Conservation (phyloP, 1,139 yeast genomes). For the Yamadazyma songkhlaensis region DNA sequence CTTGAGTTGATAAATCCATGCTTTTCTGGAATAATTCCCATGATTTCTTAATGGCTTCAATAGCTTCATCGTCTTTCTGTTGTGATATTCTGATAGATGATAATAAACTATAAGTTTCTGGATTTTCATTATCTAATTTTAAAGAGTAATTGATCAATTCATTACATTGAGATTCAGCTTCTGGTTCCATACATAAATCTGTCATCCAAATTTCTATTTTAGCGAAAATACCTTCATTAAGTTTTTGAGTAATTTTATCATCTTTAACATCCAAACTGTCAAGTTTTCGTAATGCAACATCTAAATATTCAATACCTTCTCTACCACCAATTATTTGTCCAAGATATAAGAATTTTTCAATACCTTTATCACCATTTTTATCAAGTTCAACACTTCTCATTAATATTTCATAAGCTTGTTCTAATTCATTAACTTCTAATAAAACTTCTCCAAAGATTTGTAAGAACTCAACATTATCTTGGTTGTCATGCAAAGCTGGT, state of each 20-base stretch:
- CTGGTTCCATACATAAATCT: conserved; percentile 90
- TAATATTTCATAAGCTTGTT: conserved; percentile 68
- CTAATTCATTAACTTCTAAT: conserved; percentile 76
- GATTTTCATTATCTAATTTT: conserved; percentile 55
- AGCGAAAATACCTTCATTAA: conserved; percentile 77
- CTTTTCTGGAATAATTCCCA: conserved; percentile 66
- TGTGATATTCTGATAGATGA: conserved; percentile 92
- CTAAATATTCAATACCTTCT: conserved; percentile 68
- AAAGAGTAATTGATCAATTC: conserved; percentile 65
- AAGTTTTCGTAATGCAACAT: conserved; percentile 59
- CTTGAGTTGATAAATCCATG: conserved; percentile 38
- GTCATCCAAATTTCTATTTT: conserved; percentile 99
- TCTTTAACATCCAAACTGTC: conserved; percentile 27
- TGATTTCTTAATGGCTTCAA: conserved; percentile 61
- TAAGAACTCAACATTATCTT: conserved; percentile 31
- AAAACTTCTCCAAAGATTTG: conserved; percentile 67
- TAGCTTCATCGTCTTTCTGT: conserved; percentile 71
- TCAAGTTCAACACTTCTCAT: conserved; percentile 67
- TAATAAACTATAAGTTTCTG: conserved; percentile 79
- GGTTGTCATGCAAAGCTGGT: conserved; percentile 24
- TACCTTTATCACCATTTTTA: conserved; percentile 58
- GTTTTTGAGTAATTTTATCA: conserved; percentile 36
- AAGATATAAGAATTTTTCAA: conserved; percentile 81
- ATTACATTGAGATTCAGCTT: conserved; percentile 83
- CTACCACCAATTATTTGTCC: conserved; percentile 89